Conservation (phyloP, 805 yeast species). For the Starmerella floricola region DNA sequence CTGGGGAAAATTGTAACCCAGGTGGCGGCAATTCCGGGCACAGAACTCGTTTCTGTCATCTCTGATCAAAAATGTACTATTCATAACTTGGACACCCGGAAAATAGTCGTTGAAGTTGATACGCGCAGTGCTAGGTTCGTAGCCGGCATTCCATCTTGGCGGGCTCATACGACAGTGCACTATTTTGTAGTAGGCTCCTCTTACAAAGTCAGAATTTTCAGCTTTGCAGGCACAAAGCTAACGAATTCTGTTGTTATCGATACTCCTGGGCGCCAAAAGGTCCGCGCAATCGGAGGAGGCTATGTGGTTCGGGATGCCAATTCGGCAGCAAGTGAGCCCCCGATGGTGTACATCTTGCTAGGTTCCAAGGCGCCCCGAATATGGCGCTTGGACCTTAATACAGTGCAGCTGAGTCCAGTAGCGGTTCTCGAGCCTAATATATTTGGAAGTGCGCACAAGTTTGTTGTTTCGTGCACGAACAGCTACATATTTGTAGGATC, state of each 20-base stretch:
- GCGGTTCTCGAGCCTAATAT: slow-evolving; percentile 3
- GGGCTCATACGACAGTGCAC: too few species aligned
- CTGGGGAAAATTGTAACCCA: slow-evolving; percentile 2
- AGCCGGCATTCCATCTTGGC: background rate
- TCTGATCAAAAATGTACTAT: slow-evolving; percentile 11
- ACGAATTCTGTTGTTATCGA: slow-evolving; percentile 2
- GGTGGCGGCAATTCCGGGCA: slow-evolving; percentile 7
- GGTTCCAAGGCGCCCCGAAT: slow-evolving; percentile 6
- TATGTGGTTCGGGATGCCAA: background rate
- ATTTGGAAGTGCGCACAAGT: slow-evolving; percentile 8
- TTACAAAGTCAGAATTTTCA: slow-evolving; percentile 16
- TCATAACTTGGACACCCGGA: slow-evolving; percentile 16
- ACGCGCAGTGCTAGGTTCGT: slow-evolving; percentile 11
- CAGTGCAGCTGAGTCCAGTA: slow-evolving; percentile 5
- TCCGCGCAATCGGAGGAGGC: slow-evolving; percentile 7
- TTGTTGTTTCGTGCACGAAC: slow-evolving; percentile 1
- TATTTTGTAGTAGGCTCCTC: slow-evolving; percentile 17
- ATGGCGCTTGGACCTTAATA: slow-evolving; percentile 5
- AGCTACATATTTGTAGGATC: slow-evolving; percentile 4
- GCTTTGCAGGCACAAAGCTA: background rate
- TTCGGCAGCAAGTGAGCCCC: background rate
- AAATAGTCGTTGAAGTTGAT: slow-evolving; percentile 1
- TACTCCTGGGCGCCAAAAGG: slow-evolving; percentile 7
- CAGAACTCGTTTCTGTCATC: slow-evolving; percentile 13
- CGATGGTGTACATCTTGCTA: slow-evolving; percentile 3